phyloP scores from a whole-genome alignment of 108 stramenopile species.

The Discostella pseudostelligera region DNA sequence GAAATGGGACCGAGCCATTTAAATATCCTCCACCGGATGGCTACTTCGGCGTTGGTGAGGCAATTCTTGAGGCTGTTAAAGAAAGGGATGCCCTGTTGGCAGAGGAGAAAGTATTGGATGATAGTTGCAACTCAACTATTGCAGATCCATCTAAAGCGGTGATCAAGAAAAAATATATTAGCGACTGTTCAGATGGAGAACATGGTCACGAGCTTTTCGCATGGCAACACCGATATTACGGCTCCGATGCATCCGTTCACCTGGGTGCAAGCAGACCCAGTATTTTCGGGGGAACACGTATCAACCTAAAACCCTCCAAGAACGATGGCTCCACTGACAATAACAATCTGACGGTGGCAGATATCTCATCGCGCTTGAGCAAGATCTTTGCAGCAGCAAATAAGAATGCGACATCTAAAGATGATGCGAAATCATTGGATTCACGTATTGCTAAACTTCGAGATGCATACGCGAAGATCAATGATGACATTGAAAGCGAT shows the following conservation, averaged over 20 bases:
- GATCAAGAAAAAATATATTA: conserved; percentile 54
- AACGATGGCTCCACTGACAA: conserved; percentile 9
- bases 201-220: conserved; percentile 90
- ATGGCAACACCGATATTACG: conserved; percentile 88
- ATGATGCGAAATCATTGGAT: conserved; percentile 4
- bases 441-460: conserved; percentile 15
- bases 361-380: conserved; percentile 32
- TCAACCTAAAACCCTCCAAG: conserved; percentile 1
- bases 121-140: neutral
- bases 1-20: conserved; percentile 61
- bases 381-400: conserved; percentile 34
- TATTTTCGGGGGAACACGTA: conserved; percentile 4
- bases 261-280: conserved; percentile 60
- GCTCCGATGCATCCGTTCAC: conserved; percentile 87
- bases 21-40: conserved; percentile 70
- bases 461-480: conserved; percentile 26
- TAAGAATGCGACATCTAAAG: conserved; percentile 6
- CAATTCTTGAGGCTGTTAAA: conserved; percentile 59
- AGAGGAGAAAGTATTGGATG: conserved; percentile 54
- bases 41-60: conserved; percentile 80
- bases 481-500: conserved; percentile 21
- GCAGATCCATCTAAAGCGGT: conserved; percentile 1
- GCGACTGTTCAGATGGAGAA: conserved; percentile 88
- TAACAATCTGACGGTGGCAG: conserved; percentile 15
- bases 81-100: conserved; percentile 55